Percentiles rank a stretch among this genome's conserved stretches.
phyloP scores from a whole-genome alignment of 495 filamentous ascomycete species.

The Evernia prunastri region DNA sequence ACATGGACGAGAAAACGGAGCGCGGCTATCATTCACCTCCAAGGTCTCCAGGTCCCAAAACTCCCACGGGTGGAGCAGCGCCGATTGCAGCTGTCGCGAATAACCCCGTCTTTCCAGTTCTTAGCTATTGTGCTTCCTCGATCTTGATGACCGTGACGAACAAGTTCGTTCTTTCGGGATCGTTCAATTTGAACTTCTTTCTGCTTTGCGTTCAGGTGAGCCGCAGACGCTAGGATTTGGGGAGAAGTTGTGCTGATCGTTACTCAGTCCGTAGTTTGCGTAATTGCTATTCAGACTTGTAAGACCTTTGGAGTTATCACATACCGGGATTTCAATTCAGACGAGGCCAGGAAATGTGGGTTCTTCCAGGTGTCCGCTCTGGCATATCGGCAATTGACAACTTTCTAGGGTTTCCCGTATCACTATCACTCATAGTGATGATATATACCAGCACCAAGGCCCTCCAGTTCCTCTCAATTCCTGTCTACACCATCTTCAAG shows the following conservation, averaged over 20 bases:
- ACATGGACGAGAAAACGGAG: constrained; percentile 58
- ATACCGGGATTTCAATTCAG: constrained; percentile 82
- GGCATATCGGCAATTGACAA: constrained; percentile 26
- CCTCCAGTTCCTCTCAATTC: constrained; percentile 92
- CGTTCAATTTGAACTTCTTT: constrained; percentile 96
- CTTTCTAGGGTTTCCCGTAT: constrained; percentile 86
- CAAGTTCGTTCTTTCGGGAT: constrained; percentile 92
- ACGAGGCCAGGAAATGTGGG: constrained; percentile 89
- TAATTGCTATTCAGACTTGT: constrained; percentile 76
- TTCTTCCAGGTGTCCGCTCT: constrained; percentile 9
- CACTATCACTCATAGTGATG: constrained; percentile 94
- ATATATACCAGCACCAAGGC: constrained; percentile 98
- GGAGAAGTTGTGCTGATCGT: not conserved
- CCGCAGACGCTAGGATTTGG: constrained; percentile 13
- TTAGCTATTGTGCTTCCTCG: constrained; percentile 88
- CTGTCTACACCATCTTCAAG: constrained; percentile 99
- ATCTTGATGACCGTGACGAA: constrained; percentile 99
- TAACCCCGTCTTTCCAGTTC: constrained; percentile 70
- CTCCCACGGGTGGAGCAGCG: constrained; percentile 28
- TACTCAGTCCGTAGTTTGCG: constrained; percentile 79
- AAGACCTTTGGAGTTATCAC: constrained; percentile 79
- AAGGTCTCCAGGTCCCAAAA: constrained; percentile 33
- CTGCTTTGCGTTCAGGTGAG: constrained; percentile 85
- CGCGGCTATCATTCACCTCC: constrained; percentile 45
- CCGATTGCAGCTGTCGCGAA: constrained; percentile 45